Evolutionary conservation across 768 basidiomycete genomes (phyloP).

Genomic region (Chalciporus sphaerocephalus): DNA sequence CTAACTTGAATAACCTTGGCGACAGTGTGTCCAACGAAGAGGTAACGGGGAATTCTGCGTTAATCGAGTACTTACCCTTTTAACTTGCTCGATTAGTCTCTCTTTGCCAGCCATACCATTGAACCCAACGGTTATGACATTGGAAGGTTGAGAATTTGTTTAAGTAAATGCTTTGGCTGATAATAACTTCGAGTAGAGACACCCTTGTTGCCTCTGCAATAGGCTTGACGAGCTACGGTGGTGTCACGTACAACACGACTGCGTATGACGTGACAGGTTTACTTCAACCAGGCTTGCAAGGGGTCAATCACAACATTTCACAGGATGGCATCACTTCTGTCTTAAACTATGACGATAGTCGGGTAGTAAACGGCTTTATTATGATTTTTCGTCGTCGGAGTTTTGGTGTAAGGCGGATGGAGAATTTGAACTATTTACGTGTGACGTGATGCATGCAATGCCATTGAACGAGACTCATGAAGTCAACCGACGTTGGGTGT

Average conservation of each 20-base stretch:
- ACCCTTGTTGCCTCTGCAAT: slow-evolving; percentile 36
- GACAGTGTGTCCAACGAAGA: slow-evolving; percentile 49
- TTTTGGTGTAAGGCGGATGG: too few species aligned
- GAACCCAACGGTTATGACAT: slow-evolving; percentile 50
- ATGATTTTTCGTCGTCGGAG: too few species aligned
- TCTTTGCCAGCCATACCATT: too few species aligned
- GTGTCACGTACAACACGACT: slow-evolving; percentile 45
- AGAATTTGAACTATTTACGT: too few species aligned
- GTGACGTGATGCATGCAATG: slow-evolving; percentile 12
- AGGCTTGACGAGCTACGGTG: slow-evolving; percentile 38
- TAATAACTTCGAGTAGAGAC: slow-evolving; percentile 27
- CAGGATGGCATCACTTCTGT: slow-evolving; percentile 54
- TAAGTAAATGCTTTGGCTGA: slow-evolving; percentile 27
- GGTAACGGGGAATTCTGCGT: slow-evolving; percentile 11
- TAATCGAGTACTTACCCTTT: not conserved
- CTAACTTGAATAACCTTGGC: too few species aligned
- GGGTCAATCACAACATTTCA: slow-evolving; percentile 55
- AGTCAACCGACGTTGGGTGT: too few species aligned
- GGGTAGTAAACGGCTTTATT: slow-evolving; percentile 18
- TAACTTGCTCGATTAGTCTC: slow-evolving; percentile 18
- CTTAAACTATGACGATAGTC: slow-evolving; percentile 48
- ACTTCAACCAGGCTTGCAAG: slow-evolving; percentile 45
- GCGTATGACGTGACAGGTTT: slow-evolving; percentile 49
- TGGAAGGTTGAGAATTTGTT: too few species aligned
- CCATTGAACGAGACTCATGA: slow-evolving; percentile 15